A percentile compares a stretch with the other conserved stretches of the same genome.
Conservation (phyloP, 2,329 filamentous ascomycete genomes). For the Fusarium dlaminii region DNA sequence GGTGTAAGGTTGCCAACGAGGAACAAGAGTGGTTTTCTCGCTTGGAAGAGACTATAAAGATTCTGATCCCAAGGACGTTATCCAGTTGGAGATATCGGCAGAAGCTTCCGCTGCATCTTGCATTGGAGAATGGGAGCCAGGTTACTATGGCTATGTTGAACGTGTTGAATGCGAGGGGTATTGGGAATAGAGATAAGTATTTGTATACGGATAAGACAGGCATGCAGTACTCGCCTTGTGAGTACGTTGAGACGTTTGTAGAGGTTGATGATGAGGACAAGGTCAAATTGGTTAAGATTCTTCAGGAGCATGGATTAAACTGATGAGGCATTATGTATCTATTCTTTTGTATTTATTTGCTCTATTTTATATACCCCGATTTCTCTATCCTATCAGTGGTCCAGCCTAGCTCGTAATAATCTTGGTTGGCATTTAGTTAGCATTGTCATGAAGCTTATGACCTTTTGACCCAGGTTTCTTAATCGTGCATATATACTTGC, state of each 20-base stretch:
- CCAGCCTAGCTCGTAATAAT: too few species aligned
- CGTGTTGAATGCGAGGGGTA: background rate
- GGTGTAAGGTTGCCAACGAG: slow-evolving; percentile 18
- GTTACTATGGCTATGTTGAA: slow-evolving; percentile 8
- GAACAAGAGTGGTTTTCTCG: slow-evolving; percentile 2
- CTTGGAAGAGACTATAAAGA: slow-evolving; percentile 7
- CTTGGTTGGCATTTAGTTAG: too few species aligned
- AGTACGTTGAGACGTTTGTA: slow-evolving; percentile 14
- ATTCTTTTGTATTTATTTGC: too few species aligned
- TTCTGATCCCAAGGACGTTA: background rate
- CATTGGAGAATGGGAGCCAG: slow-evolving; percentile 2
- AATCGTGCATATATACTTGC: background rate
- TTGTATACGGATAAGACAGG: slow-evolving; percentile 14
- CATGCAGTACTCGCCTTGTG: background rate
- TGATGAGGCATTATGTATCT: background rate
- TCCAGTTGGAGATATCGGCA: slow-evolving; percentile 4
- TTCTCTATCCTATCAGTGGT: rapidly evolving
- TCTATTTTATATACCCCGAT: background rate
- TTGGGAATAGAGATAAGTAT: background rate
- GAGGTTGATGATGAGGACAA: slow-evolving; percentile 15
- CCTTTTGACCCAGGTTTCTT: background rate
- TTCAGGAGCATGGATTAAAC: background rate
- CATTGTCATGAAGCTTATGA: background rate
- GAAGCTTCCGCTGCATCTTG: slow-evolving; percentile 8
- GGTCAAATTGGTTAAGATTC: background rate